Base-by-base conservation (phyloP, 257 asterid genomes). In the Scutellaria baicalensis region DNA sequence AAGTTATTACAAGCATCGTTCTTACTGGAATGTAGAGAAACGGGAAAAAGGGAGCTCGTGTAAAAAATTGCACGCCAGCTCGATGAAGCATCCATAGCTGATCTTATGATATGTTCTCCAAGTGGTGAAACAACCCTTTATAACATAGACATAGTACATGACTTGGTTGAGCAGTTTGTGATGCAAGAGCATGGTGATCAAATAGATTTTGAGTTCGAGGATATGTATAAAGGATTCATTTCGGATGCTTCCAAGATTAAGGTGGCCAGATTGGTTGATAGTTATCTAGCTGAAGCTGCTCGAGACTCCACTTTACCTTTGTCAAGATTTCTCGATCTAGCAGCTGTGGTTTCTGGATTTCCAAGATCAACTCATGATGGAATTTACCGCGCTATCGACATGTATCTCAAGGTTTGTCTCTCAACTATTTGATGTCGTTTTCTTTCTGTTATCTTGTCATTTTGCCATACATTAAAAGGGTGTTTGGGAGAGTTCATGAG, bases 261-360 rank as follows among this genome's bases (percentile, higher is more conserved):
- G 78, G 96, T 91, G 73, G 93, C 95, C 20, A 79, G 80, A 54
- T 72, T 89, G 66, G 82, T 91, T 9, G 97, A 91, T 71, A 83
- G 86, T 40, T 91, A 91, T 75, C 90, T 91, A 69, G 88, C 88
- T 20, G 93, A 89, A 81, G 96, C 91, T 64, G 85, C 96, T 43
- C 81, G 84, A 68, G 97, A 89, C 78, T 75, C 84, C 23, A 77
- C 76, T 47, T 78, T 89, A 38, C 80, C 86, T 31, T 40, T 85
- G 71, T 70, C 81, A 10, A 77, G 81, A 75, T 87, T 91, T 64
- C 58, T 89, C 36, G 87, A 79, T 63, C 83, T 91, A 12, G 85
- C 91, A 2, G 83, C 84, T 55, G 77, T 82, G 88, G 96, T 85
- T 1, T 80, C 93, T 14, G 74, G 78, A 52, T 87, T 84, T 66